phyloP scores from a whole-genome alignment of 208 protist genomes.

The Acanthamoeba lenticulata region DNA sequence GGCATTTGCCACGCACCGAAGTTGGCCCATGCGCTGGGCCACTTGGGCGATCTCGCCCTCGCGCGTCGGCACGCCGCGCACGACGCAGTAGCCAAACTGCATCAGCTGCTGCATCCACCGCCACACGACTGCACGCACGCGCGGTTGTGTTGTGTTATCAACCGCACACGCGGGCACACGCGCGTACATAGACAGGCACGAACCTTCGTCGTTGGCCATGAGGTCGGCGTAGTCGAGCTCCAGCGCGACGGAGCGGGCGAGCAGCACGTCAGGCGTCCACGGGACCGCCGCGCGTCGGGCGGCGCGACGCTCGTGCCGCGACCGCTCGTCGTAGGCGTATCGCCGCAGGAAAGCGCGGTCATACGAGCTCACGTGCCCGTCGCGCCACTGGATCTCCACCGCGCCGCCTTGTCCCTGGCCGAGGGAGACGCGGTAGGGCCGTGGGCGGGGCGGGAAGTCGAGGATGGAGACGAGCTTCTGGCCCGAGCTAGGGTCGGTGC shows the following conservation, averaged over 20 bases:
- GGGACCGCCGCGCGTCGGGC: not conserved
- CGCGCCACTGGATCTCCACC: not conserved
- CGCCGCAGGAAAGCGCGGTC: not conserved
- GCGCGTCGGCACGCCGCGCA: not conserved
- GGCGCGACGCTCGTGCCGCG: not conserved
- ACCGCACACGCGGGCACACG: not conserved
- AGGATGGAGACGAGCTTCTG: constrained; percentile 64
- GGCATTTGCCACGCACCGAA: not conserved
- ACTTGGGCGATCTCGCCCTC: constrained; percentile 20
- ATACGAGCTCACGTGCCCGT: constrained; percentile 9
- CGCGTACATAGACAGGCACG: no score
- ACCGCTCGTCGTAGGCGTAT: not conserved
- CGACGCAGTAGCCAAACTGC: constrained; percentile 24
- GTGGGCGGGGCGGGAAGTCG: not conserved
- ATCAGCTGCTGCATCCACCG: constrained; percentile 36
- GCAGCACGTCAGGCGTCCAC: not conserved
- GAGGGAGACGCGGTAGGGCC: not conserved
- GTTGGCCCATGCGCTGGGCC: constrained; percentile 31
- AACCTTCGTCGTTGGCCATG: constrained; percentile 4
- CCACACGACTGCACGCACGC: not conserved
- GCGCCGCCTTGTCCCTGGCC: not conserved
- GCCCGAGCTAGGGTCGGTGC: constrained; percentile 30
- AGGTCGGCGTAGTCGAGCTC: constrained; percentile 21
- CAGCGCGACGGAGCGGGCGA: constrained; percentile 15
- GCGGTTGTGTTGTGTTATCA: no score